phyloP scores from a whole-genome alignment of 2,329 filamentous ascomycete genomes.

The Trichoderma arundinaceum region DNA sequence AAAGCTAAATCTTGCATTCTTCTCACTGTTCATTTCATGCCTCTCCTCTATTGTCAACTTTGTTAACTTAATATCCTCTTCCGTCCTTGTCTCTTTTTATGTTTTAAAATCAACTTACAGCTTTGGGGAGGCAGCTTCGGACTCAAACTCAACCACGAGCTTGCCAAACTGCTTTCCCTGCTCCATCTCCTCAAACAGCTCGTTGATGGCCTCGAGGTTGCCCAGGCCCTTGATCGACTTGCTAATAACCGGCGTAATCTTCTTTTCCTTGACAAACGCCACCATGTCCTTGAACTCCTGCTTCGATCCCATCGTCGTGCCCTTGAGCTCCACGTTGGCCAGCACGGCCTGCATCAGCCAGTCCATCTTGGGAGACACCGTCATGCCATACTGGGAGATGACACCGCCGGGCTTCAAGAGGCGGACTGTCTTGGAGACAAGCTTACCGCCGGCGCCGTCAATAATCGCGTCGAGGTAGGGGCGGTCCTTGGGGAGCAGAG shows the following conservation, averaged over 20 bases:
- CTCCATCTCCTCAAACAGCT: slow-evolving; percentile 87
- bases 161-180: slow-evolving; percentile 89
- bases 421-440: slow-evolving; percentile 70
- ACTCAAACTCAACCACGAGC: slow-evolving; percentile 76
- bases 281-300: slow-evolving; percentile 93
- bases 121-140: slow-evolving; percentile 45
- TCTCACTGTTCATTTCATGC: background rate
- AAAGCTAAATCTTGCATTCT: too few relatives aligned
- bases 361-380: slow-evolving; percentile 80
- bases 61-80: background rate
- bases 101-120: slow-evolving; percentile 42
- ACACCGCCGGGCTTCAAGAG: slow-evolving; percentile 82
- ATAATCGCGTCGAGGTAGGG: slow-evolving; percentile 81
- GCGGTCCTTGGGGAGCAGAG: slow-evolving; percentile 66
- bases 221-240: slow-evolving; percentile 74
- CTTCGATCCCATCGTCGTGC: slow-evolving; percentile 88
- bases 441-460: slow-evolving; percentile 87
- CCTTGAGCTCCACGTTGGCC: slow-evolving; percentile 84
- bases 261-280: slow-evolving; percentile 73
- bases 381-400: slow-evolving; percentile 93
- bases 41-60: background rate
- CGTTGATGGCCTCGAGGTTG: slow-evolving; percentile 78
- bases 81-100: too few relatives aligned
- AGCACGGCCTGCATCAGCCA: slow-evolving; percentile 84
- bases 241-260: slow-evolving; percentile 79